A percentile compares a stretch with the other conserved stretches of the same genome.
phyloP scores from a whole-genome alignment of 306 rosid species.

The Prunus padus region DNA sequence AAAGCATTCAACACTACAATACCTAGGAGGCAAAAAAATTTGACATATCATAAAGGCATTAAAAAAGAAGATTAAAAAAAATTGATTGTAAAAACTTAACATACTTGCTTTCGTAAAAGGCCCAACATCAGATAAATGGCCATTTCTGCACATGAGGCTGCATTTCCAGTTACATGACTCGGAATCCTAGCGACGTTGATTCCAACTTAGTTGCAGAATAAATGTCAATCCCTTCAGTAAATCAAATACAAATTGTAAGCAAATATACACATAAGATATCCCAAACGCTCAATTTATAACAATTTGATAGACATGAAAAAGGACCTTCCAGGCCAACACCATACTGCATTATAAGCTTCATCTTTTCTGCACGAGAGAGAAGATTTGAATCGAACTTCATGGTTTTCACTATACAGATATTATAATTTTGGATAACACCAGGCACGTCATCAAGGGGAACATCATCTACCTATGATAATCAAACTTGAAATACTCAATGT shows the following conservation, averaged over 20 bases:
- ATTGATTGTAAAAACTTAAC: slow-evolving; percentile 23
- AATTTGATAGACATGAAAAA: slow-evolving; percentile 13
- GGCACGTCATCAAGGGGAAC: slow-evolving; percentile 67
- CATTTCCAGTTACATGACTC: slow-evolving; percentile 62
- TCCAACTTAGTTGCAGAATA: slow-evolving; percentile 87
- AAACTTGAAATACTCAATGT: background rate
- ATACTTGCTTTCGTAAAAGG: slow-evolving; percentile 88
- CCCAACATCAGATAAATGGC: slow-evolving; percentile 77
- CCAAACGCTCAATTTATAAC: background rate
- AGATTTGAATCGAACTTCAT: slow-evolving; percentile 64
- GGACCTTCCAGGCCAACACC: slow-evolving; percentile 95
- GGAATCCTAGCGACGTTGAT: slow-evolving; percentile 91
- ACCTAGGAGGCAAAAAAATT: background rate
- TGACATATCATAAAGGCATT: background rate
- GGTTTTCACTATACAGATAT: slow-evolving; percentile 55
- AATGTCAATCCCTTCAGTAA: slow-evolving; percentile 72
- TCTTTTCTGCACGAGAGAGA: slow-evolving; percentile 59
- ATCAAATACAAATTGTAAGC: slow-evolving; percentile 9
- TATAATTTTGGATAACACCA: slow-evolving; percentile 54
- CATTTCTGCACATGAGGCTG: slow-evolving; percentile 93
- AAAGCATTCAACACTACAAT: background rate
- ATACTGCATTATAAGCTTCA: slow-evolving; percentile 85
- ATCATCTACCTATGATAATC: slow-evolving; percentile 67
- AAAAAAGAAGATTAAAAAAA: background rate
- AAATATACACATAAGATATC: background rate